phyloP scores from a whole-genome alignment of 495 filamentous ascomycete species.

The Pyrenopolyporus hunteri region DNA sequence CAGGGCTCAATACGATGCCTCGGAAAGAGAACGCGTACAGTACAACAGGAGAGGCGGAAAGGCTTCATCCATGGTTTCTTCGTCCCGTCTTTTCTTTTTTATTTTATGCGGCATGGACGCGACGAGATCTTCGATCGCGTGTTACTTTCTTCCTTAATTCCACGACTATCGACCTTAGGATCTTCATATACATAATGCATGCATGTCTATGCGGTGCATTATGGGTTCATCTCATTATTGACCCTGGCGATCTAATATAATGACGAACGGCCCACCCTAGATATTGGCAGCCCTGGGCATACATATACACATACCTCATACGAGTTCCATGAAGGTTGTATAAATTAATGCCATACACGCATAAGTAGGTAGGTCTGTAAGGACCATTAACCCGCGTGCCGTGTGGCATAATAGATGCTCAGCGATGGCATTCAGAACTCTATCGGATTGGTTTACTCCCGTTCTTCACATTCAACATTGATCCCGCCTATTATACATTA shows the following conservation, averaged over 20 bases:
- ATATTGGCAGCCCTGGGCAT: too few relatives aligned
- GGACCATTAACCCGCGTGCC: too few relatives aligned
- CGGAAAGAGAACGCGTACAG: conserved; percentile 8
- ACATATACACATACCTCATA: too few relatives aligned
- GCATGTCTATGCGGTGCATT: not conserved
- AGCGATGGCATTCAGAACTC: too few relatives aligned
- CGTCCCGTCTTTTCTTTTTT: conserved; percentile 4
- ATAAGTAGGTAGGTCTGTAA: too few relatives aligned
- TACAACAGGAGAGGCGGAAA: conserved; percentile 3
- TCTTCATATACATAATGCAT: conserved; percentile 10
- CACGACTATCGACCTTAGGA: conserved; percentile 11
- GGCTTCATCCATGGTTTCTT: not conserved
- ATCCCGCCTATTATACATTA: too few relatives aligned
- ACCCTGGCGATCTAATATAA: conserved; percentile 28
- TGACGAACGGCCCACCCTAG: conserved; percentile 22
- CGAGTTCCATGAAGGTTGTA: conserved; percentile 6
- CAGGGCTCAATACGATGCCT: conserved; percentile 22
- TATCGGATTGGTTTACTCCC: too few relatives aligned
- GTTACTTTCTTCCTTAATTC: conserved; percentile 27
- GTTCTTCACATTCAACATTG: too few relatives aligned
- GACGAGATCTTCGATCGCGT: conserved; percentile 35
- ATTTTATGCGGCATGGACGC: conserved; percentile 5
- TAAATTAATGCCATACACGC: conserved; percentile 34
- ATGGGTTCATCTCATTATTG: conserved; percentile 32
- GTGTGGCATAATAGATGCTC: too few relatives aligned